Base-by-base conservation (phyloP, 257 asterid genomes). In the Thymus quinquecostatus region DNA sequence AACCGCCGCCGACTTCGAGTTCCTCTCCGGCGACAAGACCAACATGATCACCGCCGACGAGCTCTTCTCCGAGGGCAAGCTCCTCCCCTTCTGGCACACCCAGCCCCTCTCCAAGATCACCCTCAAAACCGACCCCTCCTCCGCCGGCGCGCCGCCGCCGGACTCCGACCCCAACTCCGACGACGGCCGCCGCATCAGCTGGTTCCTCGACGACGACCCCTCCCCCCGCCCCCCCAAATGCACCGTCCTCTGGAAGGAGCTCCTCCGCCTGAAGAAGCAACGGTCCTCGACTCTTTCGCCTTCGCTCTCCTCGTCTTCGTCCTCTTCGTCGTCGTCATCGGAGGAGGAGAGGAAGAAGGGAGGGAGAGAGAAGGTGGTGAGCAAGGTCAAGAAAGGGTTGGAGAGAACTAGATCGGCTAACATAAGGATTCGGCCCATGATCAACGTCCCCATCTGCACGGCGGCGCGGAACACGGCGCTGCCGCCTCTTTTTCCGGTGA, bases 191-290 rank as follows among this genome's bases (percentile, higher is more conserved):
- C 72, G 88, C 57, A 87, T 85, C 33, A 86, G 85, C 76, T 92
- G 92, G 96, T 90, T 92, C 59, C 81, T 87, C 49, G 98, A 92
- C 64, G 97, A 92, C 53, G 98, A 90, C 76, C 98, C 98, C 2
- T 90, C 98, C 3, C 98, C 98, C 2, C 71, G 98, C 68, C 97
- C 97, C 1, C 98, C 98, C 1, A 90, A 83, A 60, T 92, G 98
- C 64, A 88, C 92, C 27, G 97, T 90, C 36, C 14, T 92, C 11
- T 92, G 96, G 96, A 92, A 92, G 68, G 98, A 92, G 82, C 44
- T 92, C 21, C 36, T 90, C 6, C 79, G 87, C 72, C 50, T 90
- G 81, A 86, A 78, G 67, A 90, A 87, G 33, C 88, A 85, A 1
- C 84, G 96, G 0, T 65, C 87, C 21, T 84, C 97, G 10, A 72